Evolutionary conservation across 495 filamentous ascomycete genomes (phyloP).

Genomic region (Lepidopterella palustris): DNA sequence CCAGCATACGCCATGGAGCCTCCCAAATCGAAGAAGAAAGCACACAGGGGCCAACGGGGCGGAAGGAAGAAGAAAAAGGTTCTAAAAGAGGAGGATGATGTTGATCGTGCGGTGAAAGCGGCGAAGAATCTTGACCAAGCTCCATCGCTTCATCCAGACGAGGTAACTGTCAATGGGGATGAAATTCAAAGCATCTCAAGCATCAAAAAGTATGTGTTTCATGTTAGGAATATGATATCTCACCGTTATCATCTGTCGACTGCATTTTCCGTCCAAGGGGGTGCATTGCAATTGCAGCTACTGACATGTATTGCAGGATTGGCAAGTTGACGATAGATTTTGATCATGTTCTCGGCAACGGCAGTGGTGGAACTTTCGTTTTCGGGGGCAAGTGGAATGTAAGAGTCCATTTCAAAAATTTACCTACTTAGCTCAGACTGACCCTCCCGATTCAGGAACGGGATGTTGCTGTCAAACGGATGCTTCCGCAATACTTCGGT

Average conservation of each 20-base stretch:
- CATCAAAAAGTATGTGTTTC: constrained; percentile 9
- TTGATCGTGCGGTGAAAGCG: constrained; percentile 35
- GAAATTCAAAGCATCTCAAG: constrained; percentile 25
- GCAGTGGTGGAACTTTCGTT: constrained; percentile 40
- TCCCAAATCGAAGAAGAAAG: constrained; percentile 65
- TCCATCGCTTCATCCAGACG: constrained; percentile 28
- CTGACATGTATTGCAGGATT: constrained; percentile 28
- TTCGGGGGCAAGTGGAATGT: constrained; percentile 39
- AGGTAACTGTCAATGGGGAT: constrained; percentile 16
- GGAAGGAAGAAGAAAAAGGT: constrained; percentile 60
- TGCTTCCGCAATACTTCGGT: constrained; percentile 90
- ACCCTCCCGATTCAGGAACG: constrained; percentile 50
- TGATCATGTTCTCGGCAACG: constrained; percentile 37
- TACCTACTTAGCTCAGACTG: neutral
- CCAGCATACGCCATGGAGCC: constrained; percentile 11
- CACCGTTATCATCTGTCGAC: neutral
- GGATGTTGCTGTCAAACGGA: constrained; percentile 91
- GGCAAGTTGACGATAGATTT: constrained; percentile 38
- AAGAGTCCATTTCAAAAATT: neutral
- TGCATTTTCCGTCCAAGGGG: neutral
- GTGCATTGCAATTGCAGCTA: neutral
- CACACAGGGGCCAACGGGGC: constrained; percentile 73
- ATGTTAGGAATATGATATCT: too few relatives aligned
- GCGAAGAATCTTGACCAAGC: constrained; percentile 23
- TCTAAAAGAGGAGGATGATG: constrained; percentile 41